Percentiles rank a stretch among this genome's conserved stretches.
Evolutionary conservation across 2,329 filamentous ascomycete genomes (phyloP).

Genomic region (Fusarium sp.): DNA sequence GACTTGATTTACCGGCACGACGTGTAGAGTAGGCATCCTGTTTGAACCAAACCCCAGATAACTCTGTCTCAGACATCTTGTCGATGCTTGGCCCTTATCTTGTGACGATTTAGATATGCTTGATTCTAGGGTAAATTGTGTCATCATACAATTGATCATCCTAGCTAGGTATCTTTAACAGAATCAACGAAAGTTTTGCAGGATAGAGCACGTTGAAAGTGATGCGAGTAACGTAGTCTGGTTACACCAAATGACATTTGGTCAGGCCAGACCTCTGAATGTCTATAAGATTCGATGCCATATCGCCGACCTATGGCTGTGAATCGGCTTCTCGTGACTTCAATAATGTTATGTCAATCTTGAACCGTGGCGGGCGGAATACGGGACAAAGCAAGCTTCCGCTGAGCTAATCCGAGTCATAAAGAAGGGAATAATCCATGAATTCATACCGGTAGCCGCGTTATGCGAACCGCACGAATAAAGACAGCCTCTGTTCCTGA

Average conservation of each 20-base stretch:
- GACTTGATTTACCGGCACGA: neutral
- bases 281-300: neutral
- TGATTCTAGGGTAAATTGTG: neutral
- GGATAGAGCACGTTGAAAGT: neutral
- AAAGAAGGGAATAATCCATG: neutral
- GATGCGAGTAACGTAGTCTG: neutral
- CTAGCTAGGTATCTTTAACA: too few species aligned
- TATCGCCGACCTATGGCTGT: neutral
- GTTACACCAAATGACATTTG: neutral
- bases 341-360: neutral
- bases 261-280: neutral
- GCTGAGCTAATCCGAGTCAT: neutral
- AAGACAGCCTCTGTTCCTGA: neutral
- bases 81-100: too few species aligned
- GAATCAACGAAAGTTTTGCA: neutral
- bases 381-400: neutral
- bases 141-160: neutral
- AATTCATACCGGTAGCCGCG: neutral
- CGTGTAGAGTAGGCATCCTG: neutral
- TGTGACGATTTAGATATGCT: neutral
- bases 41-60: neutral
- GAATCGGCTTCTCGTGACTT: neutral
- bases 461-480: neutral
- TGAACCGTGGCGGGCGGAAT: neutral
- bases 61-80: neutral